These are phyloP conservation scores for Bonnemaisonia californica DNA, from an alignment of 31 red algal genomes.

Conservation along the genomic window DNA sequence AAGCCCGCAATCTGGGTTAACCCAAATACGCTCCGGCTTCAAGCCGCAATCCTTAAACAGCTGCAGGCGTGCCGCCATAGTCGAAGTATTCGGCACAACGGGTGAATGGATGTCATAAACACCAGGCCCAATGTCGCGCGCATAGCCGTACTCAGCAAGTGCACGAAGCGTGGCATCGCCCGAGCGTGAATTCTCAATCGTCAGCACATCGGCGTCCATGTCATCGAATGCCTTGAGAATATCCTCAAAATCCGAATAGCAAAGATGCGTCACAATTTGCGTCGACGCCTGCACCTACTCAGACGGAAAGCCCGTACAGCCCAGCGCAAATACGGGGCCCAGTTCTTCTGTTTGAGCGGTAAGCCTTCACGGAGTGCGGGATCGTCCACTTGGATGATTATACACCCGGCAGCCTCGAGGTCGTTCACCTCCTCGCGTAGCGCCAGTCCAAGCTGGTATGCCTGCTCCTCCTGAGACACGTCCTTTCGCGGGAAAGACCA, in stretches of 20 bases:
- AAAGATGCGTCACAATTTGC: slow-evolving; percentile 92
- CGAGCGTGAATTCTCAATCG: slow-evolving; percentile 88
- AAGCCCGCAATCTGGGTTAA: slow-evolving; percentile 92
- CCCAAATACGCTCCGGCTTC: slow-evolving; percentile 68
- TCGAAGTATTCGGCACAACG: slow-evolving; percentile 63
- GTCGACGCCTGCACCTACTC: slow-evolving; percentile 56
- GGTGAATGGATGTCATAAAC: slow-evolving; percentile 96
- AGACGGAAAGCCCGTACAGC: slow-evolving; percentile 86
- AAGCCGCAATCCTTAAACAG: slow-evolving; percentile 64
- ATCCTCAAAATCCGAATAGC: slow-evolving; percentile 92
- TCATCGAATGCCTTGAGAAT: slow-evolving; percentile 78
- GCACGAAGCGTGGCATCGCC: slow-evolving; percentile 73
- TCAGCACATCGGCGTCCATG: slow-evolving; percentile 88
- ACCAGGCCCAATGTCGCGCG: slow-evolving; percentile 89
- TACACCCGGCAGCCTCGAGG: slow-evolving; percentile 75
- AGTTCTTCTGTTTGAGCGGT: slow-evolving; percentile 76
- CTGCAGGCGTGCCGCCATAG: slow-evolving; percentile 49
- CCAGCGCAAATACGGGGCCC: slow-evolving; percentile 80
- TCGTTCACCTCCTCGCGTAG: slow-evolving; percentile 89
- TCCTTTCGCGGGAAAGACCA: slow-evolving; percentile 97
- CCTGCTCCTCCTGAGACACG: slow-evolving; percentile 77
- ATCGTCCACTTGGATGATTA: slow-evolving; percentile 92
- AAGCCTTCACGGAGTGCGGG: slow-evolving; percentile 92
- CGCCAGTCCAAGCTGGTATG: slow-evolving; percentile 82
- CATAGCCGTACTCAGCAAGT: slow-evolving; percentile 74